Evolutionary conservation across 805 yeast species (phyloP), one percentile per base, ranked within the genome.

Genomic region (Wickerhamiella allomyrinae): DNA sequence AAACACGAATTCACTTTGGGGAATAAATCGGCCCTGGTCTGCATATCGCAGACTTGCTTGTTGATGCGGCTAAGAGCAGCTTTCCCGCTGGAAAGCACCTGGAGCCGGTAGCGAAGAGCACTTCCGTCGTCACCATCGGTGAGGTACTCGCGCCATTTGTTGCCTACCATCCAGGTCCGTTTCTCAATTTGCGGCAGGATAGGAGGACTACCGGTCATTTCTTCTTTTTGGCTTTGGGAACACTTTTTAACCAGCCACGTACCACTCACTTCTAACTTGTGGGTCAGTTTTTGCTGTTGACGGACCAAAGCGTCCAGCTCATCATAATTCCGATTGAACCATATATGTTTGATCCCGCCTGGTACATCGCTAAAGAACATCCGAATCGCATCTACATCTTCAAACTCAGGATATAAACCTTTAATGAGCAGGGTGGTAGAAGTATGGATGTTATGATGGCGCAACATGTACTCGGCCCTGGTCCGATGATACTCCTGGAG

Each of bases 41-140:
- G 94, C 39, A 66, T 61, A 20, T 66, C 60, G 39, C 61, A 63
- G 41, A 86, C 77, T 34, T 77, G 71, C 7, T 60, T 60, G 56
- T 80, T 83, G 53, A 78, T 65, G 43, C 77, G 79, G 23, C 76
- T 76, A 43, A 84, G 59, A 49, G 69, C 73, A 41, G 77, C 74
- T 38, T 73, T 68, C 44, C 79, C 76, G 56, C 81, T 77, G 33
- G 75, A 70, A 52, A 85, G 70, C 17, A 19, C 6, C 5, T 39
- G 31, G 3, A 50, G 50, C 20, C 23, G 22, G 5, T 37, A 20
- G 2, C 46, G 43, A 10, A 40, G 29, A 45, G 47, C 39, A 6
- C 31, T 11, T 1, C 24, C 36, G 8, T 34, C 29, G 60, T 83
- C 81, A 53, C 73, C 71, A 22, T 61, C 66, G 3, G 68, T 65